phyloP scores from a whole-genome alignment of 352 stramenopile genomes.

The Globisporangium acanthophoron region DNA sequence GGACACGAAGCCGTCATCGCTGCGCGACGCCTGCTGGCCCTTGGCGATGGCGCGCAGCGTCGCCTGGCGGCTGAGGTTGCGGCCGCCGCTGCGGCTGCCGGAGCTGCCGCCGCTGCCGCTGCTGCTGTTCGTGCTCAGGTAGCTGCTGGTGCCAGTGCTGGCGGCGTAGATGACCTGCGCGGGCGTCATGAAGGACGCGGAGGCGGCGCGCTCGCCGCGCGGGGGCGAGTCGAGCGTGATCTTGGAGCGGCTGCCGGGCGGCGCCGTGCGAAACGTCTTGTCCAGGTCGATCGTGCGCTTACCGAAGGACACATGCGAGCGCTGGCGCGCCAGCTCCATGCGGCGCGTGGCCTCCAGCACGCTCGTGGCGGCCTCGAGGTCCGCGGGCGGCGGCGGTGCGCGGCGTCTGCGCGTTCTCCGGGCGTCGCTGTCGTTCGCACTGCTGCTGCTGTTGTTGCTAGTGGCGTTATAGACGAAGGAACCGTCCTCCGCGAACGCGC shows the following conservation, averaged over 20 bases:
- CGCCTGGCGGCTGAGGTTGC: slow-evolving; percentile 14
- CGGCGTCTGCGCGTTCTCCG: slow-evolving; percentile 5
- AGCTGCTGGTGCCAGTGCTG: slow-evolving; percentile 14
- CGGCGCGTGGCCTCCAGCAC: slow-evolving; percentile 33
- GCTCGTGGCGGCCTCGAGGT: slow-evolving; percentile 42
- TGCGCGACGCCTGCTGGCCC: slow-evolving; percentile 14
- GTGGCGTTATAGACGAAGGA: slow-evolving; percentile 10
- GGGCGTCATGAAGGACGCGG: slow-evolving; percentile 21
- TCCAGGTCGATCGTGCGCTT: slow-evolving; percentile 41
- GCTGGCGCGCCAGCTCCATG: slow-evolving; percentile 42
- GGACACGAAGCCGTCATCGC: slow-evolving; percentile 13
- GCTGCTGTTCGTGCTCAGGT: slow-evolving; percentile 12
- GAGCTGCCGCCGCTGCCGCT: slow-evolving; percentile 3
- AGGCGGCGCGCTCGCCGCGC: slow-evolving; percentile 12
- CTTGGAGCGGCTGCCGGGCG: slow-evolving; percentile 30
- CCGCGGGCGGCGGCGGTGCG: slow-evolving; percentile 8
- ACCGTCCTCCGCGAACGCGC: slow-evolving; percentile 10
- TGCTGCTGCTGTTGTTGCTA: not conserved
- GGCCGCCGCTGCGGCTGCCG: not conserved
- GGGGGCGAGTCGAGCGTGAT: slow-evolving; percentile 28
- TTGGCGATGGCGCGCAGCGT: slow-evolving; percentile 19
- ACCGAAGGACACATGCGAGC: slow-evolving; percentile 42
- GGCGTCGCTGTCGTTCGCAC: not conserved
- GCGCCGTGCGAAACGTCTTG: slow-evolving; percentile 51
- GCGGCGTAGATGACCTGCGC: slow-evolving; percentile 19